Evolutionary conservation across 2,329 filamentous ascomycete genomes (phyloP), one percentile per base, ranked within the genome.

Genomic region (Orbilia javanica): DNA sequence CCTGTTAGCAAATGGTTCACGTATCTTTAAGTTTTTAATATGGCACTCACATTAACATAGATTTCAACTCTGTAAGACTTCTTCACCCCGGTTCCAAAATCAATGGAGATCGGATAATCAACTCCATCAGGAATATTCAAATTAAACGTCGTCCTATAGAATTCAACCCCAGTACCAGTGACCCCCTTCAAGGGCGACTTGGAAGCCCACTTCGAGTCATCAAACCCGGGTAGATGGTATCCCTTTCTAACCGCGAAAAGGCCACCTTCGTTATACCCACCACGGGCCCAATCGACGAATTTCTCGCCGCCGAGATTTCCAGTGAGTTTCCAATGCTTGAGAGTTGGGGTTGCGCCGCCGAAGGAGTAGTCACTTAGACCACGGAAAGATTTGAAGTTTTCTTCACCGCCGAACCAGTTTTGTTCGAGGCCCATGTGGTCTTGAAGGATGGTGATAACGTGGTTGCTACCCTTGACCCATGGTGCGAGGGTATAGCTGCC

Each of bases 341-440:
- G 86, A 57, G 84, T 83, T 18, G 87, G 84, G 25, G 81, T 73
- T 66, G 85, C 85, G 1, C 87, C 87, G 1, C 84, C 80, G 34
- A 92, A 85, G 1, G 82, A 82, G 84, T 90, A 92, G 84, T 89
- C 84, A 22, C 92, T 82, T 77, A 93, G 89, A 31, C 88, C 90
- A 46, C 88, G 88, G 0, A 87, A 88, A 15, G 67, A 74, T 48
- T 80, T 78, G 86, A 91, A 91, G 7, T 84, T 82, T 27, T 91
- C 89, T 1, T 82, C 81, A 0, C 90, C 90, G 0, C 90, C 87
- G 1, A 85, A 85, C 85, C 88, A 89, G 83, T 91, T 89, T 80
- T 91, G 89, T 75, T 93, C 88, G 0, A 93, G 85, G 0, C 92
- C 92, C 84, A 90, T 92, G 83, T 90, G 90, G 83, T 94, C 92